Conservation (phyloP, 352 stramenopile species). For the Pythium aquatile region DNA sequence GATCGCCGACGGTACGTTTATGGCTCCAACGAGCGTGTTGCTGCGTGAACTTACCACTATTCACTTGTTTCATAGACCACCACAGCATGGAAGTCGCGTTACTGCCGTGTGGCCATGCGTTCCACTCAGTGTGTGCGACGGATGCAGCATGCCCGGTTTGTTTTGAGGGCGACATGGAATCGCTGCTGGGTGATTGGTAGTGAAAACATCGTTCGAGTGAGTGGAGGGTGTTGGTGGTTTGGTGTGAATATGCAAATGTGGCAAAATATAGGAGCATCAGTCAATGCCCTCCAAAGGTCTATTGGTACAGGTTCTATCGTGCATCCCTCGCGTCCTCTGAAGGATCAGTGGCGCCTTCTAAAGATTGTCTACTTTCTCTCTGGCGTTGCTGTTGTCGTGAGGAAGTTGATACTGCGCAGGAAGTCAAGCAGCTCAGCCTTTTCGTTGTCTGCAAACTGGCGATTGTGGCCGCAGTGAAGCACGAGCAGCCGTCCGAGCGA, state of each 20-base stretch:
- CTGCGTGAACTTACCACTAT: neutral
- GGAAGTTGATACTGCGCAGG: constrained; percentile 28
- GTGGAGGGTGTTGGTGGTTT: neutral
- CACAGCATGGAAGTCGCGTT: constrained; percentile 72
- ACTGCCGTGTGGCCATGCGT: constrained; percentile 80
- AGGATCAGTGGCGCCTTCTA: neutral
- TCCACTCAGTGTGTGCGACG: constrained; percentile 60
- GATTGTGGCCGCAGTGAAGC: constrained; percentile 85
- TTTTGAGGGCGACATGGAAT: constrained; percentile 55
- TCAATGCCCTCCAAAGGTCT: neutral
- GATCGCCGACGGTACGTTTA: constrained; percentile 61
- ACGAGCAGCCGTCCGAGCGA: constrained; percentile 53
- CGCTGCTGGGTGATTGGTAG: constrained; percentile 24
- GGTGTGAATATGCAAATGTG: neutral
- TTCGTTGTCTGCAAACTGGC: constrained; percentile 75
- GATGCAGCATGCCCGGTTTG: constrained; percentile 70
- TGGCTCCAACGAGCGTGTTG: neutral
- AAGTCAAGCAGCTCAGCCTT: constrained; percentile 67
- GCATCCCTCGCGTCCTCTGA: neutral
- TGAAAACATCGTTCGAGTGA: neutral
- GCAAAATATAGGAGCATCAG: neutral
- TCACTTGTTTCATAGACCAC: constrained; percentile 44
- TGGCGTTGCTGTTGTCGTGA: neutral
- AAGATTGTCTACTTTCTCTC: neutral
- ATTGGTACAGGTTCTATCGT: constrained; percentile 7